Evolutionary conservation across 352 stramenopile species (phyloP), one percentile per base, ranked within the genome.

Genomic region (Pythium grandisporangium): DNA sequence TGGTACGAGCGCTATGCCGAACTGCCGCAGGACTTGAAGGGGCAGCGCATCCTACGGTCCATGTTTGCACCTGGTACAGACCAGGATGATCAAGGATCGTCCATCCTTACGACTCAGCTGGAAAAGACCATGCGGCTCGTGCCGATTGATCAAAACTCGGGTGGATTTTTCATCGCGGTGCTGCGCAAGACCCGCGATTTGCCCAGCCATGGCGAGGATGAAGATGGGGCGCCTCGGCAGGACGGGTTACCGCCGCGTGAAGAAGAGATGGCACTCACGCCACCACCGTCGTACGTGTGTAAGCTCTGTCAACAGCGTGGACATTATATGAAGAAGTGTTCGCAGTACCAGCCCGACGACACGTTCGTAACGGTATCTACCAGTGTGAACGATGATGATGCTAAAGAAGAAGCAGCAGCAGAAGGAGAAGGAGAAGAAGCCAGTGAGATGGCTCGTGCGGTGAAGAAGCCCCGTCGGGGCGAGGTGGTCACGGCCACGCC

Each of bases 151-250:
- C 84, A 98, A 48, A 94, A 99, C 61, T 98, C 95, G 5, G 96
- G 96, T 27, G 97, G 96, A 4, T 99, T 99, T 60, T 99, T 99
- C 61, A 82, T 99, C 30, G 86, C 89, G n/a, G 76, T 99, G 24
- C 73, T 99, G 20, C 59, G 71, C 29, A 98, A 98, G 45, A 49
- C 62, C 25, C 46, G 45, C 3, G 54, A 90, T 35, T 49, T 90
- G 22, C 79, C 79, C 2, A 69, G 70, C n/a, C n/a, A n/a, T 8
- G 60, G 61, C 13, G 53, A 66, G 3, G 14, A 39, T 2, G n/a
- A n/a, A n/a, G n/a, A n/a, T n/a, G n/a, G n/a, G n/a, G n/a, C n/a
- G n/a, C n/a, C n/a, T n/a, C n/a, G n/a, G n/a, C 73, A 88, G 45
- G 36, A 65, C 39, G 72, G 76, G 19, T 53, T 91, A 16, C 14